These are phyloP conservation scores for Ophiostoma piceae DNA, from an alignment of 2,329 filamentous ascomycete species.

Conservation along the genomic window DNA sequence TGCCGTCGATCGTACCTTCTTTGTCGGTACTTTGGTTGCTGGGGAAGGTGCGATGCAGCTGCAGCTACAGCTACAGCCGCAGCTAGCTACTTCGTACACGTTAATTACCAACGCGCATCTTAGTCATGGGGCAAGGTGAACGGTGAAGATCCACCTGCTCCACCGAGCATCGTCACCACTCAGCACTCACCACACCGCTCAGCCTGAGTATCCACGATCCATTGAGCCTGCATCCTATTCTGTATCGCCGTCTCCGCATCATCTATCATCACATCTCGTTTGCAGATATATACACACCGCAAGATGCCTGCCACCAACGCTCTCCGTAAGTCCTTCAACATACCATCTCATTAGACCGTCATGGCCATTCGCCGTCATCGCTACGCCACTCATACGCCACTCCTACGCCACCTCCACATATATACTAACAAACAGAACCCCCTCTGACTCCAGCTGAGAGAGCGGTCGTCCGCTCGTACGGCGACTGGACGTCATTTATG, in stretches of 20 bases:
- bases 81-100: too few species aligned
- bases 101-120: background rate
- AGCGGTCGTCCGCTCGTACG: slow-evolving; percentile 16
- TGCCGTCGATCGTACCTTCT: background rate
- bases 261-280: background rate
- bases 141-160: background rate
- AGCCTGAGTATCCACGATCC: background rate
- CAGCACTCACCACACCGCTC: background rate
- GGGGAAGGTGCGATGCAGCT: background rate
- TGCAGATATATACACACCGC: background rate
- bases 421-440: slow-evolving; percentile 18
- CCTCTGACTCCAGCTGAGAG: slow-evolving; percentile 15
- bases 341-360: too few species aligned
- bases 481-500: slow-evolving; percentile 21
- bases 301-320: background rate
- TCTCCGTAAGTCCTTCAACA: background rate
- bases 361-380: too few species aligned
- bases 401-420: background rate
- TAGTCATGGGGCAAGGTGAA: background rate
- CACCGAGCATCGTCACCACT: background rate
- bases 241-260: too few species aligned
- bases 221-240: background rate
- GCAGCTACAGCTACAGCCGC: background rate
- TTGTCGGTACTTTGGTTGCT: background rate
- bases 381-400: too few species aligned